Evolutionary conservation across 192 early-diverging fungal genomes (phyloP).

Genomic region (Coemansia sp.): DNA sequence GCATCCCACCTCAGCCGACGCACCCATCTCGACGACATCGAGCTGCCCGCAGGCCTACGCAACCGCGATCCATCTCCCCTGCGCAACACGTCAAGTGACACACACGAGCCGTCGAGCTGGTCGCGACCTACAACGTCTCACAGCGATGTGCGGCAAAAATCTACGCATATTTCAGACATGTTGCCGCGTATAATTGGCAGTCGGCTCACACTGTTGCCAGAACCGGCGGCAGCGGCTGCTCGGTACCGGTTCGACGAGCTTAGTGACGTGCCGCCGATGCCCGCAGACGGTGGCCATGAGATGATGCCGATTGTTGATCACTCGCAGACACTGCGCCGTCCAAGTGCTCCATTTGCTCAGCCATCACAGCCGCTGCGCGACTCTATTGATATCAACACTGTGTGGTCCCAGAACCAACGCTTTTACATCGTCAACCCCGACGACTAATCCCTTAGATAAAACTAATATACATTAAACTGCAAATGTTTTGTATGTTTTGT

Average conservation of each 20-base stretch:
- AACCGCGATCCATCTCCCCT: constrained; percentile 21
- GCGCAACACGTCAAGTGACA: neutral
- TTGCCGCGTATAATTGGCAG: constrained; percentile 48
- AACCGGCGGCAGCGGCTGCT: constrained; percentile 31
- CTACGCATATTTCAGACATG: constrained; percentile 43
- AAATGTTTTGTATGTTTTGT: too few relatives aligned
- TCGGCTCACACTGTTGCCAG: constrained; percentile 36
- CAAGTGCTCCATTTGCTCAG: constrained; percentile 1
- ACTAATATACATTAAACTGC: neutral
- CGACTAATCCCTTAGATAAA: constrained; percentile 9
- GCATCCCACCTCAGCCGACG: constrained; percentile 22
- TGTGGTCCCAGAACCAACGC: constrained; percentile 33
- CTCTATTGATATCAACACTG: constrained; percentile 40
- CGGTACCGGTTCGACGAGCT: constrained; percentile 50
- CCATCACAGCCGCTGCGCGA: constrained; percentile 17
- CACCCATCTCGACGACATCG: constrained; percentile 40
- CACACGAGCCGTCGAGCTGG: constrained; percentile 17
- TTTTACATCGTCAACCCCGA: constrained; percentile 48
- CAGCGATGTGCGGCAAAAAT: constrained; percentile 25
- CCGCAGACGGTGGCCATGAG: neutral
- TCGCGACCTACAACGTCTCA: constrained; percentile 38
- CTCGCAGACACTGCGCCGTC: neutral
- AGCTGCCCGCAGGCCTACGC: constrained; percentile 39
- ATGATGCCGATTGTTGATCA: neutral
- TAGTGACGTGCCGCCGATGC: constrained; percentile 11